Base-by-base conservation (phyloP, 768 basidiomycete species). In the Lentinula sp. region DNA sequence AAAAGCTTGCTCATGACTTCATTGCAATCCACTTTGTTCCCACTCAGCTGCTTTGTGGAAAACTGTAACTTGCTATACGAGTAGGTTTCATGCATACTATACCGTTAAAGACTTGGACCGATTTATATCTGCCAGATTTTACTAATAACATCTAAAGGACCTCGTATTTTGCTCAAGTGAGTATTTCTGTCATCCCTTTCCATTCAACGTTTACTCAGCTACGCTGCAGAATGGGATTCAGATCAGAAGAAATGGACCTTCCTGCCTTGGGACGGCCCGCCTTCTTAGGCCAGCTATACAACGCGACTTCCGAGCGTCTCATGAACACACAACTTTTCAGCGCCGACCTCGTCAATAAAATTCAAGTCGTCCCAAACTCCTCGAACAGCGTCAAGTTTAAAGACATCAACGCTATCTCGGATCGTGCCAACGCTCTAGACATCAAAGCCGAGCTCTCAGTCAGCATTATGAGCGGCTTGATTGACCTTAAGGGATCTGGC, bases 401-500 rank as follows among this genome's bases (percentile, higher is more conserved):
- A n/a, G 45, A 48, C 45, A 48, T 48, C 21, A 48, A 48, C 16
- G 15, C 45, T 8, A 48, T 48, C 45, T 48, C 45, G n/a, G 45
- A 48, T 48, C 45, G 45, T 23, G 21, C 45, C n/a, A 48, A 48
- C 45, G 45, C 45, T 21, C 45, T 48, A 8, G 45, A 48, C 21
- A 48, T 48, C 45, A 48, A 48, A n/a, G 45, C 45, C 45, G 45
- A 48, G 21, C 21, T 48, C 2, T 52, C 50, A 15, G 34, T 52
- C 34, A 35, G 50, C 31, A 52, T 52, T 11, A 18, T 48, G 46
- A 48, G 53, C 5, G 63, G 60, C 42, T 21, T 46, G 28, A 31
- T 63, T 43, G 45, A 34, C 5, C 35, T 61, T 15, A 60, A 43
- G 18, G 63, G 63, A 8, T 50, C 45, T 31, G 54, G 60, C 7